Percentiles rank a stretch among this genome's conserved stretches.
Conservation (phyloP, 352 stramenopile genomes). For the Pythium aquatile region DNA sequence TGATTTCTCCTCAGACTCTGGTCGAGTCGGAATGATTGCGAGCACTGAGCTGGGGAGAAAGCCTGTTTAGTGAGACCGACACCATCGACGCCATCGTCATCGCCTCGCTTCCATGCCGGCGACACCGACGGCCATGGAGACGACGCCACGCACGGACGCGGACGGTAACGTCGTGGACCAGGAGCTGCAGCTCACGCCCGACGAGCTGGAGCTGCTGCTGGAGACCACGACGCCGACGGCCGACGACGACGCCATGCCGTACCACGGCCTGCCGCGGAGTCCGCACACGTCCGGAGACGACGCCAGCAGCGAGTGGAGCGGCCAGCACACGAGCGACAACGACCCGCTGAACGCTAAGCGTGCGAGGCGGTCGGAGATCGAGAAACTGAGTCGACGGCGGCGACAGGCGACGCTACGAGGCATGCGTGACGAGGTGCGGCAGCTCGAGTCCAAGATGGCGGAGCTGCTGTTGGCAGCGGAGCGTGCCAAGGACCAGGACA, state of each 20-base stretch:
- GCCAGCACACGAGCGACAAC: slow-evolving; percentile 2
- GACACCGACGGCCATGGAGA: slow-evolving; percentile 7
- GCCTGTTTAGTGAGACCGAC: too few species aligned
- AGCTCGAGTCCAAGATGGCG: slow-evolving; percentile 35
- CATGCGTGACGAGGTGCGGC: slow-evolving; percentile 49
- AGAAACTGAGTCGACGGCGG: slow-evolving; percentile 50
- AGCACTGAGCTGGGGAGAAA: too few species aligned
- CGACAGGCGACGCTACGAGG: slow-evolving; percentile 25
- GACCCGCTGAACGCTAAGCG: slow-evolving; percentile 17
- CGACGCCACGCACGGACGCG: neutral
- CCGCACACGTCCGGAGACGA: slow-evolving; percentile 20
- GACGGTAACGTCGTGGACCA: slow-evolving; percentile 1
- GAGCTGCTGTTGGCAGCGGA: slow-evolving; percentile 15
- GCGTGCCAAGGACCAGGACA: neutral
- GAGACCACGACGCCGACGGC: slow-evolving; percentile 26
- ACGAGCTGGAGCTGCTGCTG: slow-evolving; percentile 24
- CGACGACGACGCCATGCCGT: neutral
- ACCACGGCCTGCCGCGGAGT: neutral
- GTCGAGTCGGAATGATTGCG: too few species aligned
- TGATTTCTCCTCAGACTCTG: too few species aligned
- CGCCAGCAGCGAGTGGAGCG: slow-evolving; percentile 2
- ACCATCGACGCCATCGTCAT: neutral
- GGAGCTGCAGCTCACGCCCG: slow-evolving; percentile 25
- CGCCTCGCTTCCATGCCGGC: neutral
- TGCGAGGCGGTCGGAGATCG: slow-evolving; percentile 48